Percentiles rank a stretch among this genome's conserved stretches.
Evolutionary conservation across 140 eudicot genomes (phyloP).

Genomic region (Erigeron philadelphicus): DNA sequence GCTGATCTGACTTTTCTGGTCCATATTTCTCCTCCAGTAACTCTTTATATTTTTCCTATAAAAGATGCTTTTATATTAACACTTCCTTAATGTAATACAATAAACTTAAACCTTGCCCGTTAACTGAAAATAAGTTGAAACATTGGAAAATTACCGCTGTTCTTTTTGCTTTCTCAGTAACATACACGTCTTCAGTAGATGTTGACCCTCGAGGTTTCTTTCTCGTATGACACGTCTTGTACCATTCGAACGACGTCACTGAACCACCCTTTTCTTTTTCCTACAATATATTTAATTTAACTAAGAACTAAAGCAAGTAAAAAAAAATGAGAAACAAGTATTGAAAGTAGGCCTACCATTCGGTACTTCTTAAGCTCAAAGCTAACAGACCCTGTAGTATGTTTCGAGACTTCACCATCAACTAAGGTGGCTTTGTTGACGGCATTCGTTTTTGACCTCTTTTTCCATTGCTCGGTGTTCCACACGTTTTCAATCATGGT

Average conservation of each 20-base stretch:
- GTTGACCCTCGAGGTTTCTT: not conserved
- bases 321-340: no score
- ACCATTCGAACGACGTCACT: not conserved
- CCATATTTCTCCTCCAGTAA: not conserved
- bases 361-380: not conserved
- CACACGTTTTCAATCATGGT: not conserved
- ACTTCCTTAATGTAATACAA: not conserved
- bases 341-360: not conserved
- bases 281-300: not conserved
- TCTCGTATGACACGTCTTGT: not conserved
- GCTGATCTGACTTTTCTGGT: not conserved
- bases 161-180: not conserved
- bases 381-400: not conserved
- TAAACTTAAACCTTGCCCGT: not conserved
- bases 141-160: not conserved
- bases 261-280: not conserved
- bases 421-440: not conserved
- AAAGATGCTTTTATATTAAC: no score
- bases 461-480: not conserved
- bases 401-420: not conserved
- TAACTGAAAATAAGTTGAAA: no score
- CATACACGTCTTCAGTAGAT: not conserved
- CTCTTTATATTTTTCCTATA: no score
- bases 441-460: not conserved
- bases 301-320: no score